Base-by-base conservation (phyloP, 2,329 filamentous ascomycete genomes). In the Talaromyces atroroseus region DNA sequence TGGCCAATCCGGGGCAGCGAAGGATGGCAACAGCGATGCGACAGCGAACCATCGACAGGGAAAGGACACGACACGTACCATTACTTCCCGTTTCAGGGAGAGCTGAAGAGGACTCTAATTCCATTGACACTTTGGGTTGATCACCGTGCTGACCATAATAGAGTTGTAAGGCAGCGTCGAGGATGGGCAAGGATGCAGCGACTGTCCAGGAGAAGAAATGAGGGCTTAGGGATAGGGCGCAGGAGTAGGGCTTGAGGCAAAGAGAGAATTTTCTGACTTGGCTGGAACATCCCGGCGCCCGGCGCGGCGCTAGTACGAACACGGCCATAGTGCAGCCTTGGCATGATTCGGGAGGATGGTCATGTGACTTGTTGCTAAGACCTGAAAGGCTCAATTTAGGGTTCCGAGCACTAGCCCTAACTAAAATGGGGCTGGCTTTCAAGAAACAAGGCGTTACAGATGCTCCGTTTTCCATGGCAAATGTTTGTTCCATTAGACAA, bases 221-320 rank as follows among this genome's bases (percentile, higher is more conserved):
- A 75, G 73, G 73, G 73, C 71, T 75, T 75, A 75, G 73, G 73
- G 72, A 64, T 74, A 76, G 73, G 73, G 73, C 73, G 71, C 70
- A 66, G 62, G 64, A 64, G 66, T 76, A 76, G 73, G 73, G 73
- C 71, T 76, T 66, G 59, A 34, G 60, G 61, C 26, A 48, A 53
- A 36, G 36, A 50, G 47, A 51, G 52, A 58, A 52, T 42, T 58
- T 52, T 58, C 48, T 36, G 34, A 49, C 29, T 54, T 21, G 52
- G 49, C 32, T 44, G 55, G 58, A 51, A 49, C 54, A 53, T 57
- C 20, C 46, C 26, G 42, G 48, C 44, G 5, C 34, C 34, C 44
- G 32, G 12, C 14, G 23, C 18, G 5, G 23, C 11, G 34, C 46
- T 54, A 48, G 45, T 29, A 5, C 58, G 1, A 18, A 36, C 49